Evolutionary conservation across 129 eudicot genomes (phyloP).

Genomic region (Sambucus nigra): DNA sequence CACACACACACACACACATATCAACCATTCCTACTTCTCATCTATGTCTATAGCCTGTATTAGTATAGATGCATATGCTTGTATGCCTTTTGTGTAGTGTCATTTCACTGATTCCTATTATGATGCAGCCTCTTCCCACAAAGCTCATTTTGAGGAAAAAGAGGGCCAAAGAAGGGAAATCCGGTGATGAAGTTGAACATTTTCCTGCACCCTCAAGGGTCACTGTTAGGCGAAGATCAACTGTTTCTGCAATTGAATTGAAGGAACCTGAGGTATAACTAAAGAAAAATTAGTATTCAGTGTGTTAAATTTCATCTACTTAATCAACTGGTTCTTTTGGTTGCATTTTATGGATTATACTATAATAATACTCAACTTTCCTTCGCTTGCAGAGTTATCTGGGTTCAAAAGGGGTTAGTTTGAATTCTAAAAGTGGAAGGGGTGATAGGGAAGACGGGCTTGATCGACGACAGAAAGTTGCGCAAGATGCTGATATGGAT

Average conservation of each 20-base stretch:
- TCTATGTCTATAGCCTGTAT: no score
- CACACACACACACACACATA: no score
- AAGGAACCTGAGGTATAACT: conserved; percentile 48
- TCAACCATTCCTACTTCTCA: no score
- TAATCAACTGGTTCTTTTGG: background rate
- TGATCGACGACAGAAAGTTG: conserved; percentile 13
- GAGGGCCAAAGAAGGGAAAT: conserved; percentile 80
- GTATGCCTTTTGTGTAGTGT: background rate
- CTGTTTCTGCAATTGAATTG: conserved; percentile 42
- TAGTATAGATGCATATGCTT: background rate
- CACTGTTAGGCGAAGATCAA: conserved; percentile 63
- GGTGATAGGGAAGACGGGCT: conserved; percentile 27
- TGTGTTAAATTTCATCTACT: background rate
- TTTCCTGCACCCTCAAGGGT: conserved; percentile 68
- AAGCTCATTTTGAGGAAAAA: conserved; percentile 76
- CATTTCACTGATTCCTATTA: background rate
- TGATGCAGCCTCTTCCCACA: conserved; percentile 78
- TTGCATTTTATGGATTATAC: background rate
- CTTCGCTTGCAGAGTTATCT: conserved; percentile 32
- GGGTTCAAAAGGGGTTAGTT: conserved; percentile 21
- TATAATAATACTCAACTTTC: background rate
- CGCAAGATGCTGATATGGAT: conserved; percentile 46
- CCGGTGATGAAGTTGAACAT: conserved; percentile 74
- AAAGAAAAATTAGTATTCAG: no score
- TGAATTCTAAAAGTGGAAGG: conserved; percentile 24